These are phyloP conservation scores for Fabrea salina DNA, from an alignment of 169 alveolate species.

Conservation along the genomic window DNA sequence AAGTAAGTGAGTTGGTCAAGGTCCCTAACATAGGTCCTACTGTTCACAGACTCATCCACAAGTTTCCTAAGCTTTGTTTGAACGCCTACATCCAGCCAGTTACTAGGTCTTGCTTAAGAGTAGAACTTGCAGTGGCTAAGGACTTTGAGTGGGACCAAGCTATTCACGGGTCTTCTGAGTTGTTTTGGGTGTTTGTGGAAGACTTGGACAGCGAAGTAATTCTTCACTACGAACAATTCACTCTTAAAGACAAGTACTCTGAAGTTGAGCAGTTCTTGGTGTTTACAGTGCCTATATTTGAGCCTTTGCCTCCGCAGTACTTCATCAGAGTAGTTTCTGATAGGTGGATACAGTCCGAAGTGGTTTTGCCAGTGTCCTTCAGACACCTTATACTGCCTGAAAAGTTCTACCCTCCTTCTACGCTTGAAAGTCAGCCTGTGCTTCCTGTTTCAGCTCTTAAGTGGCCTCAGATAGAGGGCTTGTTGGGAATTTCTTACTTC, in stretches of 20 bases:
- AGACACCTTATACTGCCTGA: constrained; percentile 91
- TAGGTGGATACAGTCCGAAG: constrained; percentile 89
- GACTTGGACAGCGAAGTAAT: constrained; percentile 96
- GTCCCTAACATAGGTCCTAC: constrained; percentile 83
- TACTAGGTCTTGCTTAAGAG: constrained; percentile 92
- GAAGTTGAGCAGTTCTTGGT: constrained; percentile 85
- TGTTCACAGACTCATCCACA: constrained; percentile 85
- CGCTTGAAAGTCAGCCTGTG: constrained; percentile 93
- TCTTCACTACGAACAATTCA: constrained; percentile 90
- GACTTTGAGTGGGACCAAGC: constrained; percentile 63
- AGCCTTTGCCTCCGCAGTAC: constrained; percentile 95
- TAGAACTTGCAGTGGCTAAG: constrained; percentile 82
- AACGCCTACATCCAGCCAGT: constrained; percentile 95
- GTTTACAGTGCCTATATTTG: constrained; percentile 96
- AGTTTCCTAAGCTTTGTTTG: constrained; percentile 92
- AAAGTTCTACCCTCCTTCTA: constrained; percentile 91
- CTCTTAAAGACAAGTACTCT: constrained; percentile 57
- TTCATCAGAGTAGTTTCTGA: constrained; percentile 96
- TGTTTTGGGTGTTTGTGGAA: constrained; percentile 95
- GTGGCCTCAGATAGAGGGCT: constrained; percentile 80
- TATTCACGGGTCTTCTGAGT: constrained; percentile 91
- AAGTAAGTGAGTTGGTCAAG: constrained; percentile 93
- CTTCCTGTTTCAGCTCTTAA: constrained; percentile 87
- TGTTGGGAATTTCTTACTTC: constrained; percentile 62
- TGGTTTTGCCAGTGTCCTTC: constrained; percentile 83